Evolutionary conservation across 2,329 filamentous ascomycete species (phyloP).

Genomic region (Aspergillus oerlinghausenensis): DNA sequence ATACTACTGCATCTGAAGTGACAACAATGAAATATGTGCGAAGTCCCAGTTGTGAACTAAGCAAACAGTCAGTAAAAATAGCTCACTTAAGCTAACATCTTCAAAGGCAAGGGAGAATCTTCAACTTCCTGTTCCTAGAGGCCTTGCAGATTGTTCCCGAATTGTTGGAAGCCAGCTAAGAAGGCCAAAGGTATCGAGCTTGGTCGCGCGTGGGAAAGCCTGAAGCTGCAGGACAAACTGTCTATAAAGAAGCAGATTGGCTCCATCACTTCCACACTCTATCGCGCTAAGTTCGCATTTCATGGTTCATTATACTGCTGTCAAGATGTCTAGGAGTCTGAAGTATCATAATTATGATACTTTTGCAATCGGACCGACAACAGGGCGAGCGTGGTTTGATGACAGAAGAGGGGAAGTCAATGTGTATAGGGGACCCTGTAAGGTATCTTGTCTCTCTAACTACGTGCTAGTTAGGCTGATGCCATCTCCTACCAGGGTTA

Average conservation of each 20-base stretch:
- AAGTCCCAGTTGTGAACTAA: too few species aligned
- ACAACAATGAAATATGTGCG: conserved; percentile 5
- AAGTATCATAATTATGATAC: too few species aligned
- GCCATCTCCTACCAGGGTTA: conserved; percentile 4
- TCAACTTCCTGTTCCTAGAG: conserved; percentile 8
- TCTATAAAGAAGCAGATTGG: too few species aligned
- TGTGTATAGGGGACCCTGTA: conserved; percentile 12
- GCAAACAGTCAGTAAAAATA: neutral
- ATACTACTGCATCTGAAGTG: conserved; percentile 4
- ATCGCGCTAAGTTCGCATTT: too few species aligned
- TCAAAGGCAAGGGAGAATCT: conserved; percentile 5
- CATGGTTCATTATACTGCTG: too few species aligned
- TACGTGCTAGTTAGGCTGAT: neutral
- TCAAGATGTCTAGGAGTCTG: too few species aligned
- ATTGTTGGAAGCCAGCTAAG: conserved; percentile 4
- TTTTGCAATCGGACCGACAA: too few species aligned
- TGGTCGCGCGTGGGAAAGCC: conserved; percentile 3
- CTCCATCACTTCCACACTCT: too few species aligned
- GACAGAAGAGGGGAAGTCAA: conserved; percentile 10
- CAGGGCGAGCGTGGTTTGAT: conserved; percentile 15
- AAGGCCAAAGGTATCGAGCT: conserved; percentile 8
- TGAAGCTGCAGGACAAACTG: too few species aligned
- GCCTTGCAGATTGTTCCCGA: conserved; percentile 6
- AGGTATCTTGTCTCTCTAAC: neutral
- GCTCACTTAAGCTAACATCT: neutral